phyloP scores from a whole-genome alignment of 163 green algal species.

The Chlamydomonas reinhardtii region DNA sequence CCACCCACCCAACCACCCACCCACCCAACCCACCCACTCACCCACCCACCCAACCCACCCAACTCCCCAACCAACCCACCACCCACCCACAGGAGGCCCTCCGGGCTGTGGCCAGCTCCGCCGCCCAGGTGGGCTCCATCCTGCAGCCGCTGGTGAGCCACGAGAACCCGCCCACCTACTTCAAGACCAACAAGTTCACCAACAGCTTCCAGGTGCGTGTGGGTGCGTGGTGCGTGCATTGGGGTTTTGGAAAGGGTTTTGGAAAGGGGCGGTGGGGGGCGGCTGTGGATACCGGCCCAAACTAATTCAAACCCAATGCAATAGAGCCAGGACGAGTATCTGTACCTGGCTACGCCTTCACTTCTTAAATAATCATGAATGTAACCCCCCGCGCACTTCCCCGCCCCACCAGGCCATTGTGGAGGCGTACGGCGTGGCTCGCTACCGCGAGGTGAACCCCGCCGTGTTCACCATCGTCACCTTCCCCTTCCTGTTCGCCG shows the following conservation, averaged over 20 bases:
- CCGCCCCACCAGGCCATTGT: constrained; percentile 88
- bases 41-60: no score
- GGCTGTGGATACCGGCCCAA: no score
- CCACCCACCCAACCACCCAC: no score
- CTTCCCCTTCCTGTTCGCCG: constrained; percentile 99
- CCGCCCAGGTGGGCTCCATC: constrained; percentile 83
- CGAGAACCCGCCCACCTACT: constrained; percentile 96
- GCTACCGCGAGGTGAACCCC: constrained; percentile 96
- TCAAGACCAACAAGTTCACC: constrained; percentile 93
- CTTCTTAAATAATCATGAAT: no score
- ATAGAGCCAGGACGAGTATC: no score
- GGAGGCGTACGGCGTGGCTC: constrained; percentile 89
- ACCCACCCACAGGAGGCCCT: constrained; percentile 71
- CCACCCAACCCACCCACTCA: no score
- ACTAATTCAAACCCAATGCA: no score
- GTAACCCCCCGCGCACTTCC: no score
- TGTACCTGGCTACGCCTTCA: no score
- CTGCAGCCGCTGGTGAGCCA: constrained; percentile 90
- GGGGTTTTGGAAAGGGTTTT: no score
- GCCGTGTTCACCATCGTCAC: constrained; percentile 97
- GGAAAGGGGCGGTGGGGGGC: no score
- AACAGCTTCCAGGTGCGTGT: constrained; percentile 85
- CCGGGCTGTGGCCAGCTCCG: constrained; percentile 54
- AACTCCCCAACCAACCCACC: no score
- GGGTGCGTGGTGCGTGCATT: neutral